Evolutionary conservation across 2,329 filamentous ascomycete genomes (phyloP).

Genomic region (Coleophoma eucalyptorum): DNA sequence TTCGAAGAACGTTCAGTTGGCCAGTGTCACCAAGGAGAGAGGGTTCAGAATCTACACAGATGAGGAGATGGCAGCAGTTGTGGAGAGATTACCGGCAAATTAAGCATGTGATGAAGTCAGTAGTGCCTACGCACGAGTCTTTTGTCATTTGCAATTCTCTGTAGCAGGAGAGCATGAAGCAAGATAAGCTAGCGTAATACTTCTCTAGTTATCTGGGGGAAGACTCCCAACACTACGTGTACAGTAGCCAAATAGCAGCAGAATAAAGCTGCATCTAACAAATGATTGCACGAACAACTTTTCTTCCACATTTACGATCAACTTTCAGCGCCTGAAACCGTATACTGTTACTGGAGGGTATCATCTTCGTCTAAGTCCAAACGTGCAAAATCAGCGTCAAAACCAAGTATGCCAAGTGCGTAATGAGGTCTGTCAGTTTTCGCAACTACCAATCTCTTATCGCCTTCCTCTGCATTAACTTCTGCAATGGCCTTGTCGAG

Average conservation of each 20-base stretch:
- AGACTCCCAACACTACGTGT: not conserved
- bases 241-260: not conserved
- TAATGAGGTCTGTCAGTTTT: constrained; percentile 64
- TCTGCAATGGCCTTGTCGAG: constrained; percentile 47
- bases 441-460: constrained; percentile 56
- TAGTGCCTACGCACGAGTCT: not conserved
- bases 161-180: too few relatives aligned
- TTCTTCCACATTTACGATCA: not conserved
- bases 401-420: constrained; percentile 72
- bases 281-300: not conserved
- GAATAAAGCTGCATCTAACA: not conserved
- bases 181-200: too few relatives aligned
- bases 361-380: constrained; percentile 48
- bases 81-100: constrained; percentile 74
- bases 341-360: not conserved
- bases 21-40: constrained; percentile 95
- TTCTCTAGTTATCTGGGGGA: too few relatives aligned
- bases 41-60: constrained; percentile 99
- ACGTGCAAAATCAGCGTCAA: constrained; percentile 71
- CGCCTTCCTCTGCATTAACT: constrained; percentile 28
- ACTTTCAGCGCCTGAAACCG: not conserved
- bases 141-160: too few relatives aligned
- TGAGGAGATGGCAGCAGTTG: constrained; percentile 92
- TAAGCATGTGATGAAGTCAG: constrained; percentile 23
- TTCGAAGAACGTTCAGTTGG: constrained; percentile 96